phyloP scores from a whole-genome alignment of 2,329 filamentous ascomycete genomes.

The Ceratocystis huliohia region DNA sequence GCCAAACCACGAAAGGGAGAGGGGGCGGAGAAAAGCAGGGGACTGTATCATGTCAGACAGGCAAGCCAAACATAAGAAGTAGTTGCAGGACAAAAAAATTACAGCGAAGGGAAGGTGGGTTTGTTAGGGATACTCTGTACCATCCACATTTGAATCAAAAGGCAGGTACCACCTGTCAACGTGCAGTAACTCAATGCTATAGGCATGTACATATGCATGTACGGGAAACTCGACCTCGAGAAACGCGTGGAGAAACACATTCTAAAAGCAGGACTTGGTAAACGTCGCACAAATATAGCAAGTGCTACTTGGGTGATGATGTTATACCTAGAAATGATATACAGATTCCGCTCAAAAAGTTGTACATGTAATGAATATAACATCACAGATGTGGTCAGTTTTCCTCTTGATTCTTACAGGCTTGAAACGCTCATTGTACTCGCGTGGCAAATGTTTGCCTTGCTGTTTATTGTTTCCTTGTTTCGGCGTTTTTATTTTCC shows the following conservation, averaged over 20 bases:
- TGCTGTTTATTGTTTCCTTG: slow-evolving; percentile 4
- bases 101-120: not conserved
- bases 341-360: not conserved
- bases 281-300: not conserved
- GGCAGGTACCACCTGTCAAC: slow-evolving; percentile 8
- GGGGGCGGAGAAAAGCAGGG: not conserved
- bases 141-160: not conserved
- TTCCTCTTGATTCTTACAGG: not conserved
- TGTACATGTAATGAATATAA: not conserved
- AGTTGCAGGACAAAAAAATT: not conserved
- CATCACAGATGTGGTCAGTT: not conserved
- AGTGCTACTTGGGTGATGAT: not conserved
- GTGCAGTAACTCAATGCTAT: not conserved
- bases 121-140: not conserved
- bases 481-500: not conserved
- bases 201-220: not conserved
- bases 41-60: not conserved
- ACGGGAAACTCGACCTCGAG: not conserved
- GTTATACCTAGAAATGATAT: not conserved
- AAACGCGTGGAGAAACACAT: not conserved
- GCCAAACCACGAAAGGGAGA: not conserved
- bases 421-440: slow-evolving; percentile 1
- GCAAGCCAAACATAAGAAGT: not conserved
- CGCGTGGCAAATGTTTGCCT: slow-evolving; percentile 3
- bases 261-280: not conserved